A percentile compares a stretch with the other conserved stretches of the same genome.
Evolutionary conservation across 1,284 basidiomycete species (phyloP).

Genomic region (Sporisorium scitamineum): DNA sequence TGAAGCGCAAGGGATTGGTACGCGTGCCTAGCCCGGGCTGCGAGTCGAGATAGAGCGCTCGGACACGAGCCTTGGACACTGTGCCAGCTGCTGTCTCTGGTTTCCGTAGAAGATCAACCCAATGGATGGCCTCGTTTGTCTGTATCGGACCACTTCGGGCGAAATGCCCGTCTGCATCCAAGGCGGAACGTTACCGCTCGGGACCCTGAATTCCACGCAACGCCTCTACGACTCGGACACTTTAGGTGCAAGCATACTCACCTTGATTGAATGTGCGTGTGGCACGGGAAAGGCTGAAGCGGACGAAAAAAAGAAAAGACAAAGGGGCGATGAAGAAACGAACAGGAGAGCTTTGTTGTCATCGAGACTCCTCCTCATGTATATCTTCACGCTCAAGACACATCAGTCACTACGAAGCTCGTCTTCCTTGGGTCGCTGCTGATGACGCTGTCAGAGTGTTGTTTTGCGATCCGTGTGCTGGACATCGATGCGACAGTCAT

Average conservation of each 20-base stretch:
- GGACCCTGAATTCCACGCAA: not conserved
- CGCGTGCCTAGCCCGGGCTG: not conserved
- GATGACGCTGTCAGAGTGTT: not conserved
- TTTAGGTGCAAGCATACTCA: not conserved
- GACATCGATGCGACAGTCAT: not conserved
- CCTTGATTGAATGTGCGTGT: not conserved
- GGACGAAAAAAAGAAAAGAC: not conserved
- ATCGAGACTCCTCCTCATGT: not conserved
- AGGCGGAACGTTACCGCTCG: not conserved
- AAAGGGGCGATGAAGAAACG: not conserved
- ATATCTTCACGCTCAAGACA: no score
- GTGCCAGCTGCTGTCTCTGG: not conserved
- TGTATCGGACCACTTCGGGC: constrained; percentile 21
- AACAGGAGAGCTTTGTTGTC: not conserved
- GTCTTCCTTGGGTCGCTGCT: not conserved
- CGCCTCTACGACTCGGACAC: not conserved
- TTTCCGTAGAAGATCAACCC: not conserved
- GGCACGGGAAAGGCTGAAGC: not conserved
- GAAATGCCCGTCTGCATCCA: constrained; percentile 14
- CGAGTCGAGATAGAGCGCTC: not conserved
- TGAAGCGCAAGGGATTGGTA: not conserved
- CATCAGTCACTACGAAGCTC: not conserved
- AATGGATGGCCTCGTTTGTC: not conserved
- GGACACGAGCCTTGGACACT: constrained; percentile 10
- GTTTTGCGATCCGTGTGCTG: not conserved